A percentile compares a stretch with the other conserved stretches of the same genome.
These are phyloP conservation scores for Penicillium digitatum DNA, from an alignment of 2,329 filamentous ascomycete species.

Conservation along the genomic window DNA sequence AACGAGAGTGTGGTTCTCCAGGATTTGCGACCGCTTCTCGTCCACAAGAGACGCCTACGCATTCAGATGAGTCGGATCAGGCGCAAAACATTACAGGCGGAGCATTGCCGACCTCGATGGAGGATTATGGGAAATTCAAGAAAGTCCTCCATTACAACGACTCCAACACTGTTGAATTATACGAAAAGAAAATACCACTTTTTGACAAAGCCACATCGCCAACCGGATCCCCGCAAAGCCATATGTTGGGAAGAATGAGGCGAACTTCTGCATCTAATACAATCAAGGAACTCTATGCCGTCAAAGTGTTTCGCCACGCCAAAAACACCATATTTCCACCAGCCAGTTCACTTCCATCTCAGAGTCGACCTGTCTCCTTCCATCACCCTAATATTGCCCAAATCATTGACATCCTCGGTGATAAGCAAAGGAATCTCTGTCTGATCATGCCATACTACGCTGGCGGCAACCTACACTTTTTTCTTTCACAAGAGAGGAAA, in stretches of 20 bases:
- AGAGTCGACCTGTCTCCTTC: not conserved
- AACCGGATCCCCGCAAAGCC: too few species aligned
- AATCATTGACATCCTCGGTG: constrained; percentile 6
- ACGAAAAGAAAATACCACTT: not conserved
- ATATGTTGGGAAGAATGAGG: not conserved
- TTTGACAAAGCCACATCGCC: not conserved
- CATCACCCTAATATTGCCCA: constrained; percentile 6
- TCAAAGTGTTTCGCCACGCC: constrained; percentile 3
- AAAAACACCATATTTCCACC: not conserved
- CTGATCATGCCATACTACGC: constrained; percentile 9
- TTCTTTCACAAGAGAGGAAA: not conserved
- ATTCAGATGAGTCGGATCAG: not conserved
- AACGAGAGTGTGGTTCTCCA: constrained; percentile 3
- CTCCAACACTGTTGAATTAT: constrained; percentile 2
- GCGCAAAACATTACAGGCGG: not conserved
- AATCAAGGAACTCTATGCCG: constrained; percentile 6
- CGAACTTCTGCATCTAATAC: not conserved
- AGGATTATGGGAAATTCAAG: constrained; percentile 1
- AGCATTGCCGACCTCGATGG: not conserved
- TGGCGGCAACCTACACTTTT: constrained; percentile 3
- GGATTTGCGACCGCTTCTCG: not conserved
- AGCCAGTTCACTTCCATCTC: not conserved
- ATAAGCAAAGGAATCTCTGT: constrained; percentile 5
- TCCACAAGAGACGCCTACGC: not conserved
- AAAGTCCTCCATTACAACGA: not conserved